Evolutionary conservation across 768 basidiomycete genomes (phyloP), one percentile per base, ranked within the genome.

Genomic region (Russula griseocarnosa): DNA sequence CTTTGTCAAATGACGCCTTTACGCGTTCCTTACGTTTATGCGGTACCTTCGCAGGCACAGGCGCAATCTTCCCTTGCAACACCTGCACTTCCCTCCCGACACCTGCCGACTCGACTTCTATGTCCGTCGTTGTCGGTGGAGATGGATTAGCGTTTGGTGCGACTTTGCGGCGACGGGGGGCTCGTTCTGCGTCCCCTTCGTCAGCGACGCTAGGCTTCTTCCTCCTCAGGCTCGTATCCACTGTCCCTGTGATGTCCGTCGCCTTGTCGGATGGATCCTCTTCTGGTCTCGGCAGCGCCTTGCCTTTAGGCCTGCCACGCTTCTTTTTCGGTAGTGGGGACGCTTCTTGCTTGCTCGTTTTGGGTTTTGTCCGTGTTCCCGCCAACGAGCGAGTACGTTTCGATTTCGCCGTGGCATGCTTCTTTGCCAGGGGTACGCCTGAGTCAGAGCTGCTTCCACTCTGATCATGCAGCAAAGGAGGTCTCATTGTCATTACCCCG

Each of bases 361-460:
- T 30, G 7, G 14, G 11, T 24, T 22, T 63, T 24, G 36, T 18
- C 0, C 1, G 57, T n/a, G 44, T 13, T 11, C 28, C 34, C 11
- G 40, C 32, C 10, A 24, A 32, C 2, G 28, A 0, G 38, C 38
- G 18, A 10, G 10, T 24, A 38, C 20, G 42, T 54, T 54, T 49
- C n/a, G 44, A 22, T 10, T 46, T 46, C 20, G 46, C 46, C 22
- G n/a, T 3, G 5, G n/a, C 46, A 8, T 8, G n/a, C 36, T 54
- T 59, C 57, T 47, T 47, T 6, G 63, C 46, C 28, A 64, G 11
- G 26, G 63, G 63, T n/a, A 49, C 36, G 52, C 55, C 52, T 30
- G 52, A 55, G 20, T 38, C 60, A 0, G 32, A 28, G 3, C 47
- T 44, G 24, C 52, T 47, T 16, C 32, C 52, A 14, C 54, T 52